phyloP scores from a whole-genome alignment of 176 grass and related monocot genomes.

The Melocanna baccifera region DNA sequence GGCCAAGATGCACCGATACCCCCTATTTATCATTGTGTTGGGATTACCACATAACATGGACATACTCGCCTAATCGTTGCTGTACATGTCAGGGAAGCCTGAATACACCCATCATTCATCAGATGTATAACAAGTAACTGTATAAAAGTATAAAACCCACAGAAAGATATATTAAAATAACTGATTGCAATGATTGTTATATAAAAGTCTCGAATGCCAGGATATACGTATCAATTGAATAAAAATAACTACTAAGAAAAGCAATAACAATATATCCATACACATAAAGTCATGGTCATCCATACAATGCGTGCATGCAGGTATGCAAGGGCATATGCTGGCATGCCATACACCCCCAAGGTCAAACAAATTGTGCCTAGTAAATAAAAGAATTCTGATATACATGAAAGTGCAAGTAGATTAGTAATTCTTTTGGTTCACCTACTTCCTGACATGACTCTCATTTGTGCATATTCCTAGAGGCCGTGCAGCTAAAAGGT shows the following conservation, averaged over 20 bases:
- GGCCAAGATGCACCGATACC: background rate
- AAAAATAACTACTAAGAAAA: background rate
- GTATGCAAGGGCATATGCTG: background rate
- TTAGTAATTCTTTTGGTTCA: background rate
- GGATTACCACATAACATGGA: background rate
- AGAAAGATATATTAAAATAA: background rate
- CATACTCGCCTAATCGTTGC: background rate
- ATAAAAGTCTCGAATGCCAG: background rate
- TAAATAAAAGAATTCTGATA: background rate
- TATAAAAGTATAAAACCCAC: background rate
- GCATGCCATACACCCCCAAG: conserved; percentile 3
- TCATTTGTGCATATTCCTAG: background rate
- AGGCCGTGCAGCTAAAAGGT: background rate
- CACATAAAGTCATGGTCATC: background rate
- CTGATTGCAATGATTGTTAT: background rate
- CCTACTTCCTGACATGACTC: background rate
- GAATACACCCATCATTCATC: background rate
- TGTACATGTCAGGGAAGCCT: background rate
- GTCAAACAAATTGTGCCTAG: conserved; percentile 5
- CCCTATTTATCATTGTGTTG: background rate
- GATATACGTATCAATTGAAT: background rate
- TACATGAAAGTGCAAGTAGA: background rate
- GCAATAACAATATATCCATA: background rate
- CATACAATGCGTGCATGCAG: background rate
- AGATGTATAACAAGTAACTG: background rate